Conservation (phyloP, 73 alveolate genomes). For the Breviolum minutum region DNA sequence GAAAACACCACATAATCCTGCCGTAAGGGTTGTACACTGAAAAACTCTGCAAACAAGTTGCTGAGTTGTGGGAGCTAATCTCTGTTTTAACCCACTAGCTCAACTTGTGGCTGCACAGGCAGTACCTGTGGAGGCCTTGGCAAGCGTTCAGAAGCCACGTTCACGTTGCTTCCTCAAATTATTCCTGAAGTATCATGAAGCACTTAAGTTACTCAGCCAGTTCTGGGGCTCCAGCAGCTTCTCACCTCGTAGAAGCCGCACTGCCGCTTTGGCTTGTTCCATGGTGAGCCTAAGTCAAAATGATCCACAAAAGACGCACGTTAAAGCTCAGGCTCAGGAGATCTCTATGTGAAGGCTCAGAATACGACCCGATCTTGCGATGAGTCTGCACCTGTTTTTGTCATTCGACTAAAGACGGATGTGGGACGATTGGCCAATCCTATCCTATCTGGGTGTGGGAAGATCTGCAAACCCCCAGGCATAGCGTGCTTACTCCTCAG, state of each 20-base stretch:
- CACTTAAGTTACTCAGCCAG: background rate
- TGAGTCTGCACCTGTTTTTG: slow-evolving; percentile 84
- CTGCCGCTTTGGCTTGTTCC: slow-evolving; percentile 90
- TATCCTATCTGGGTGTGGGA: background rate
- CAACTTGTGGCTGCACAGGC: slow-evolving; percentile 88
- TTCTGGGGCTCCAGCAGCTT: slow-evolving; percentile 35
- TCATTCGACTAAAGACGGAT: background rate
- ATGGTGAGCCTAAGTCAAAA: slow-evolving; percentile 38
- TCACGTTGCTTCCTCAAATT: background rate
- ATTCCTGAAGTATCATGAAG: background rate
- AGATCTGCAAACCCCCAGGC: background rate
- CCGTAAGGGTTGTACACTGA: too few relatives aligned
- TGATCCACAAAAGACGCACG: background rate
- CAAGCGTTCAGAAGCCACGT: background rate
- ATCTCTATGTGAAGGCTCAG: background rate
- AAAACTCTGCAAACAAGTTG: too few relatives aligned
- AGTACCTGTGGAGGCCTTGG: slow-evolving; percentile 74
- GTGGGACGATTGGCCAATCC: background rate
- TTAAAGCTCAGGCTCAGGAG: background rate
- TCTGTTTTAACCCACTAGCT: slow-evolving; percentile 53
- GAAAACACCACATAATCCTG: too few relatives aligned
- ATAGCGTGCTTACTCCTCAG: background rate
- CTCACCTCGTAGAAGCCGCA: slow-evolving; percentile 89
- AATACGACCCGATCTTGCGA: slow-evolving; percentile 86
- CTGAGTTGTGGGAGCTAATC: background rate